Conservation (phyloP, 2,329 filamentous ascomycete genomes). For the Trichophyton mentagrophytes region DNA sequence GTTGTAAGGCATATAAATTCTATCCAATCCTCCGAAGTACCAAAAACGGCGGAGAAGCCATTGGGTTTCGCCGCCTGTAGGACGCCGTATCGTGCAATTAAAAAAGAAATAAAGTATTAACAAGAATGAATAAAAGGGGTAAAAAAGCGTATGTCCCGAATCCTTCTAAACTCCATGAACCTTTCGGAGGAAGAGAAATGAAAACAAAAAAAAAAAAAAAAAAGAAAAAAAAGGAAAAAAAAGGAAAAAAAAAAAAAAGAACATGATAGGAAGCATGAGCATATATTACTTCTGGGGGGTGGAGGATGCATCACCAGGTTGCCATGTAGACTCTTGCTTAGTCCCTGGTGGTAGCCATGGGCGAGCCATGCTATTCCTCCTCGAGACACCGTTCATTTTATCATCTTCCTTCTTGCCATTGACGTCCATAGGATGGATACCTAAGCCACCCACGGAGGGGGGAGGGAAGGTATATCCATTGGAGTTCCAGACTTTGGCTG, state of each 20-base stretch:
- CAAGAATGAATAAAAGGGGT: background rate
- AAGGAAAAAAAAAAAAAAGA: background rate
- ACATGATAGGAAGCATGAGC: background rate
- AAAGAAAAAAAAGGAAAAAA: background rate
- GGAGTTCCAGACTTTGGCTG: constrained; percentile 26
- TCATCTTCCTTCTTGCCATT: constrained; percentile 33
- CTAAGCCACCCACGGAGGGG: constrained; percentile 9
- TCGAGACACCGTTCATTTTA: constrained; percentile 32
- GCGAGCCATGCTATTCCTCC: constrained; percentile 28
- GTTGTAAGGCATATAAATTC: constrained; percentile 1
- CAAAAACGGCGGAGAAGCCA: background rate
- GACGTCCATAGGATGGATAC: background rate
- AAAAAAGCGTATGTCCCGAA: background rate
- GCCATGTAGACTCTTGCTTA: constrained; percentile 78
- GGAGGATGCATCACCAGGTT: constrained; percentile 30
- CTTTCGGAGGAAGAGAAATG: background rate
- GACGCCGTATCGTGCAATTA: background rate
- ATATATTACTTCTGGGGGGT: constrained; percentile 10
- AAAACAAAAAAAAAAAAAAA: background rate
- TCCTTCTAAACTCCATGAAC: background rate
- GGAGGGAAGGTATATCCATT: constrained; percentile 27
- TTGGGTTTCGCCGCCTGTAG: constrained; percentile 4
- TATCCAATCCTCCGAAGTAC: constrained; percentile 3
- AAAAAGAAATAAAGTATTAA: background rate
- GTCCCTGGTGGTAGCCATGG: constrained; percentile 65